These are phyloP conservation scores for Endotrypanum monterogeii DNA, from an alignment of 208 protist genomes.

Conservation along the genomic window DNA sequence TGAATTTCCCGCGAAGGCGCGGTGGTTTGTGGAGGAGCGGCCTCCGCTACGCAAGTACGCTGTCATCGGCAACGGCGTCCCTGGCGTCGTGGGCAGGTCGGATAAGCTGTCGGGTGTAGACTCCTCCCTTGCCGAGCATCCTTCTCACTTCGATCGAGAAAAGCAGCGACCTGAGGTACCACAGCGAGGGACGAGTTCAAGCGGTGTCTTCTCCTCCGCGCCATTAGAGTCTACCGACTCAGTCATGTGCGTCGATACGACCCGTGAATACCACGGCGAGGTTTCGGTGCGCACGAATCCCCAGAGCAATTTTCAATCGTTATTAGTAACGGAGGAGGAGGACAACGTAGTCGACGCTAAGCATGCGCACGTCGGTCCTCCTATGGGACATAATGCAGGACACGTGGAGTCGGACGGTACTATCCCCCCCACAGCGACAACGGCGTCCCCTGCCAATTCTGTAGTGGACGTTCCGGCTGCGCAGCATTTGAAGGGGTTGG, in stretches of 20 bases:
- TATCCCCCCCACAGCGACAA: background rate
- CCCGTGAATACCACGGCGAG: background rate
- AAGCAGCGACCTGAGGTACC: background rate
- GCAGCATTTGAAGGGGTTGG: conserved; percentile 5
- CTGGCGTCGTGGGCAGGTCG: background rate
- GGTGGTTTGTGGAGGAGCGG: background rate
- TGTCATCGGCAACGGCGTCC: background rate
- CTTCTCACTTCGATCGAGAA: background rate
- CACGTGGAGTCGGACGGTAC: background rate
- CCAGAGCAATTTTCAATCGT: background rate
- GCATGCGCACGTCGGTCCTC: background rate
- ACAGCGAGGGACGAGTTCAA: background rate
- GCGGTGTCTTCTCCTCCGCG: background rate
- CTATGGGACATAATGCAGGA: background rate
- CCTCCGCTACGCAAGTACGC: background rate
- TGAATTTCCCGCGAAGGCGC: background rate
- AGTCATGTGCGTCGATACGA: background rate
- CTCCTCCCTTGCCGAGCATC: background rate
- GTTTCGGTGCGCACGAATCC: background rate
- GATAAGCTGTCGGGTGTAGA: background rate
- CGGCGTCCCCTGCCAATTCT: background rate
- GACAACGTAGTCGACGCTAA: background rate
- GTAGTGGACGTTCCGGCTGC: background rate
- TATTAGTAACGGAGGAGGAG: too few relatives aligned
- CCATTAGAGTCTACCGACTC: background rate